Evolutionary conservation across 495 filamentous ascomycete genomes (phyloP).

Genomic region (Tricharina praecox): DNA sequence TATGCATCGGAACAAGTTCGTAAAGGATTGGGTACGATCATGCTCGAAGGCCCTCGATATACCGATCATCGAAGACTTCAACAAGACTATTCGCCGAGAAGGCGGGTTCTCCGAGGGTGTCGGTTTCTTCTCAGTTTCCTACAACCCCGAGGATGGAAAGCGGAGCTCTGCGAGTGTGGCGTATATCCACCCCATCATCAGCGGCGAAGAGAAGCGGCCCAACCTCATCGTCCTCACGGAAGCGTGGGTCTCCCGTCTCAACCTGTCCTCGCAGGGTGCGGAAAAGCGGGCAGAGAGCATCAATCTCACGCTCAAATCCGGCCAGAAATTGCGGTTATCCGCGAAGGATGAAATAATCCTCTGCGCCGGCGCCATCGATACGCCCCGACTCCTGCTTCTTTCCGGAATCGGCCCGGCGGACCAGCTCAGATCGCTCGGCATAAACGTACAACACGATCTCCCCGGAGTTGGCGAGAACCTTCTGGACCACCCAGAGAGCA

Average conservation of each 20-base stretch:
- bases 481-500: slow-evolving; percentile 58
- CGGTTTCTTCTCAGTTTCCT: slow-evolving; percentile 70
- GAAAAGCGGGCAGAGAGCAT: slow-evolving; percentile 41
- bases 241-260: slow-evolving; percentile 61
- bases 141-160: slow-evolving; percentile 63
- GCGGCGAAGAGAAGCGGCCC: slow-evolving; percentile 53
- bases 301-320: slow-evolving; percentile 47
- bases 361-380: slow-evolving; percentile 63
- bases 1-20: slow-evolving; percentile 64
- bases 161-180: slow-evolving; percentile 68
- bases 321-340: slow-evolving; percentile 39
- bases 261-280: slow-evolving; percentile 37
- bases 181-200: slow-evolving; percentile 71
- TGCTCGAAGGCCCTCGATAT: slow-evolving; percentile 57
- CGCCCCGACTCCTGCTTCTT: slow-evolving; percentile 53
- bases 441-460: slow-evolving; percentile 53
- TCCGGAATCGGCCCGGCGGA: slow-evolving; percentile 57
- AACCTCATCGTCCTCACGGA: slow-evolving; percentile 68
- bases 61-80: slow-evolving; percentile 64
- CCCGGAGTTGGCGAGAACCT: slow-evolving; percentile 69
- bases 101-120: slow-evolving; percentile 54
- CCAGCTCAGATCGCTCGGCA: slow-evolving; percentile 46
- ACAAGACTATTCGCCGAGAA: slow-evolving; percentile 50
- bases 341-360: slow-evolving; percentile 58
- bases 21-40: slow-evolving; percentile 63